phyloP scores from a whole-genome alignment of 495 filamentous ascomycete species.

The Aspergillus conjunctus region DNA sequence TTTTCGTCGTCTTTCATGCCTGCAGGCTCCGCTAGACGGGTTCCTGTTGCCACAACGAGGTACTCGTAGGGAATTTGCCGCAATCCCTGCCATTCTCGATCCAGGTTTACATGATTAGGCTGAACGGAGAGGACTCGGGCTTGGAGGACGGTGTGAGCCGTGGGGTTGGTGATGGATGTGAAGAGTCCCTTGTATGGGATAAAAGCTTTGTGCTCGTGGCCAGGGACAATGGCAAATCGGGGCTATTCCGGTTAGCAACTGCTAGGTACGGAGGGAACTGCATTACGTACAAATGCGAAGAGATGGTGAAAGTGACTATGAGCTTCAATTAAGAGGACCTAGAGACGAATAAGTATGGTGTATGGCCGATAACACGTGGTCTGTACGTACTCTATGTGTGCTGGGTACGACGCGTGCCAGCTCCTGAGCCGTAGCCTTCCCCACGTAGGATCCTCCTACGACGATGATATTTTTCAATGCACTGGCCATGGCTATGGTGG shows the following conservation, averaged over 20 bases:
- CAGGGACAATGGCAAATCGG: constrained; percentile 51
- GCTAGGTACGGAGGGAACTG: neutral
- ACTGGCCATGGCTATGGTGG: constrained; percentile 20
- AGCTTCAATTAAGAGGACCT: constrained; percentile 52
- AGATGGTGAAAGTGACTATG: constrained; percentile 59
- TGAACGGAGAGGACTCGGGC: constrained; percentile 48
- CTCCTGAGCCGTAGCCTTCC: constrained; percentile 42
- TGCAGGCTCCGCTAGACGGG: constrained; percentile 46
- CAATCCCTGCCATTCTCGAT: constrained; percentile 50
- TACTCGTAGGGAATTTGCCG: constrained; percentile 49
- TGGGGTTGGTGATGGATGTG: constrained; percentile 31
- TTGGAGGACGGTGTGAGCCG: constrained; percentile 41
- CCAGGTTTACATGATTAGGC: constrained; percentile 41
- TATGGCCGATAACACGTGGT: neutral
- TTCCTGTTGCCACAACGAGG: constrained; percentile 52
- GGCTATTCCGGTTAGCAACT: constrained; percentile 37
- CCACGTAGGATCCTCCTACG: constrained; percentile 47
- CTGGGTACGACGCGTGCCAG: constrained; percentile 39
- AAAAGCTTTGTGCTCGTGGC: constrained; percentile 59
- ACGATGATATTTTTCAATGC: constrained; percentile 44
- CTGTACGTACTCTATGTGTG: constrained; percentile 35
- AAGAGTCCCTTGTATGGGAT: constrained; percentile 52
- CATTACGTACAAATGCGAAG: constrained; percentile 51
- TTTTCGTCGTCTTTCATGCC: constrained; percentile 52
- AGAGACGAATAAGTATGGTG: constrained; percentile 3